Evolutionary conservation across 2,329 filamentous ascomycete genomes (phyloP).

Genomic region (Colletotrichum simmondsii): DNA sequence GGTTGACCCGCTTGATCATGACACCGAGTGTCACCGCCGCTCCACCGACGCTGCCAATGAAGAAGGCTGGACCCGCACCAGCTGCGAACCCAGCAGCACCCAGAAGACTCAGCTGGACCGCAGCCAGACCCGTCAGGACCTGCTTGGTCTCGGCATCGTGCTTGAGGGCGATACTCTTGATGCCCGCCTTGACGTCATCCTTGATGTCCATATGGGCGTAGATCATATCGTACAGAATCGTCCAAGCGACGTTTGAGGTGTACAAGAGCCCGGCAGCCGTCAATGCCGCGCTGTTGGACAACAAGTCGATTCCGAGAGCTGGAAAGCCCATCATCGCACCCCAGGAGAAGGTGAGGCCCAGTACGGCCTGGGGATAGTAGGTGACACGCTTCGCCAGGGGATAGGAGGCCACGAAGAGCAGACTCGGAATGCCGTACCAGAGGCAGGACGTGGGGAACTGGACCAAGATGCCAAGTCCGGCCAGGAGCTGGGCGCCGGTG

Average conservation of each 20-base stretch:
- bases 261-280: constrained; percentile 78
- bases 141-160: constrained; percentile 82
- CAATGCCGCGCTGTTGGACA: constrained; percentile 71
- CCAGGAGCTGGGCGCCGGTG: constrained; percentile 78
- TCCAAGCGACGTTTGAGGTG: constrained; percentile 85
- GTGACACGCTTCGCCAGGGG: constrained; percentile 88
- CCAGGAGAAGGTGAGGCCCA: constrained; percentile 90
- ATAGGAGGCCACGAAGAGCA: constrained; percentile 79
- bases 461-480: constrained; percentile 78
- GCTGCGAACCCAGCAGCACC: constrained; percentile 74
- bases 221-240: constrained; percentile 90
- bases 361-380: constrained; percentile 85
- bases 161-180: constrained; percentile 87
- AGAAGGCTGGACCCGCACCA: constrained; percentile 77
- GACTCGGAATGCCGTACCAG: constrained; percentile 80
- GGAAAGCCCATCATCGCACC: constrained; percentile 90
- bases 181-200: constrained; percentile 86
- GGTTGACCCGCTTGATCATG: constrained; percentile 75
- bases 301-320: constrained; percentile 80
- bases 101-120: constrained; percentile 75
- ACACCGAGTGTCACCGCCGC: constrained; percentile 68
- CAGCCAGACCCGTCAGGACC: constrained; percentile 77
- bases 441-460: constrained; percentile 81
- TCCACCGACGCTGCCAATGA: constrained; percentile 74
- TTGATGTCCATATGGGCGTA: constrained; percentile 93